Percentiles rank a stretch among this genome's conserved stretches.
These are phyloP conservation scores for Aquilaria sinensis DNA, from an alignment of 345 rosid species.

Conservation along the genomic window DNA sequence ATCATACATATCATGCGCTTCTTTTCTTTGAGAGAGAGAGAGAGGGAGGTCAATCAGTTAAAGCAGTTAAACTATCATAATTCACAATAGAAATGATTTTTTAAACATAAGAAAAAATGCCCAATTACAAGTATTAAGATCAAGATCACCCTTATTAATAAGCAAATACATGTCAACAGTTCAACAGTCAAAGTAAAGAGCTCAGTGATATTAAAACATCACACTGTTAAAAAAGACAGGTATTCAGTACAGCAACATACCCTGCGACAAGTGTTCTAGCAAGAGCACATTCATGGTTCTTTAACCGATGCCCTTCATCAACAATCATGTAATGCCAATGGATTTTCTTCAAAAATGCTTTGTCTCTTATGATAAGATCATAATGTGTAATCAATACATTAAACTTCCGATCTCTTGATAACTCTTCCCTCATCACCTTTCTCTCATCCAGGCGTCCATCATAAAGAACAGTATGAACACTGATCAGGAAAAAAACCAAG, in stretches of 20 bases:
- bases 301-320: slow-evolving; percentile 98
- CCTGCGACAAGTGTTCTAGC: slow-evolving; percentile 78
- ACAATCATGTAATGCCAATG: slow-evolving; percentile 92
- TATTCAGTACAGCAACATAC: slow-evolving; percentile 33
- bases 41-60: too few species aligned
- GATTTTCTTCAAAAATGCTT: slow-evolving; percentile 85
- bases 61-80: too few species aligned
- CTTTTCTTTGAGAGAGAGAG: too few species aligned
- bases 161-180: neutral
- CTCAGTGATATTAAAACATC: neutral
- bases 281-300: slow-evolving; percentile 94
- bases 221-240: neutral
- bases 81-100: neutral
- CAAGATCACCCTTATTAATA: slow-evolving; percentile 2
- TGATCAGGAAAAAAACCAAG: slow-evolving; percentile 27
- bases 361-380: slow-evolving; percentile 98
- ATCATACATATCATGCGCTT: too few species aligned
- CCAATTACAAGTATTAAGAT: neutral
- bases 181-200: too few species aligned
- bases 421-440: slow-evolving; percentile 76
- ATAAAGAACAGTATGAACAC: slow-evolving; percentile 86
- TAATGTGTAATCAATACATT: slow-evolving; percentile 91
- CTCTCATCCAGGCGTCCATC: slow-evolving; percentile 98
- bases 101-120: neutral
- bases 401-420: slow-evolving; percentile 59